These are phyloP conservation scores for Eucalyptus cloeziana DNA, from an alignment of 345 rosid species.

Conservation along the genomic window DNA sequence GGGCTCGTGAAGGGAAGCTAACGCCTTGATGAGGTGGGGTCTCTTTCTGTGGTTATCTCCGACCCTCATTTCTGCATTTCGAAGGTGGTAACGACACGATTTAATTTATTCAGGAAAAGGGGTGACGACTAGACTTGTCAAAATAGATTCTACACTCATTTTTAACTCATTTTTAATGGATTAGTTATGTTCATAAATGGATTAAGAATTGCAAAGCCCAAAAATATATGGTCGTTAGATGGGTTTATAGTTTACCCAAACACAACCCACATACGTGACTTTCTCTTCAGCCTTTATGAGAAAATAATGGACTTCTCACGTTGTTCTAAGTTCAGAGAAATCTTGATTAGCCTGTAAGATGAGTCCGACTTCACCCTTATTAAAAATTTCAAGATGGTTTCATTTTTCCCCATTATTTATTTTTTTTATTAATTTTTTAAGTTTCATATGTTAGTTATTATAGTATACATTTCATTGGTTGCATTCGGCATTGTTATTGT, in stretches of 20 bases:
- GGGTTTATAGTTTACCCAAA: background rate
- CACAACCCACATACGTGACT: background rate
- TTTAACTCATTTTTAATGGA: background rate
- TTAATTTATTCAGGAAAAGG: background rate
- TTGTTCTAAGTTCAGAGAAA: background rate
- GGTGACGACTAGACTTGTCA: background rate
- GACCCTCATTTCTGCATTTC: background rate
- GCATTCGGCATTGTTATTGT: background rate
- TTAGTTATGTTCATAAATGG: background rate
- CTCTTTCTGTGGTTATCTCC: background rate
- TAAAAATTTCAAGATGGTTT: background rate
- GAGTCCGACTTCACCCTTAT: background rate
- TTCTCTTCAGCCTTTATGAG: background rate
- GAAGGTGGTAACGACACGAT: background rate
- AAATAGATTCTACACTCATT: background rate
- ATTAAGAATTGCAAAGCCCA: background rate
- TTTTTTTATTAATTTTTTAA: background rate
- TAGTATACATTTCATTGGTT: background rate
- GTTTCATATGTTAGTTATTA: background rate
- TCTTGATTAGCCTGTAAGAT: background rate
- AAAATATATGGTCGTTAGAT: background rate
- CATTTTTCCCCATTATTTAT: background rate
- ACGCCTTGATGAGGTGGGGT: background rate
- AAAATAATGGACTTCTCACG: background rate
- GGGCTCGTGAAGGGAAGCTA: background rate